Conservation (phyloP, 2,329 filamentous ascomycete genomes). For the Berkeleyomyces basicola region DNA sequence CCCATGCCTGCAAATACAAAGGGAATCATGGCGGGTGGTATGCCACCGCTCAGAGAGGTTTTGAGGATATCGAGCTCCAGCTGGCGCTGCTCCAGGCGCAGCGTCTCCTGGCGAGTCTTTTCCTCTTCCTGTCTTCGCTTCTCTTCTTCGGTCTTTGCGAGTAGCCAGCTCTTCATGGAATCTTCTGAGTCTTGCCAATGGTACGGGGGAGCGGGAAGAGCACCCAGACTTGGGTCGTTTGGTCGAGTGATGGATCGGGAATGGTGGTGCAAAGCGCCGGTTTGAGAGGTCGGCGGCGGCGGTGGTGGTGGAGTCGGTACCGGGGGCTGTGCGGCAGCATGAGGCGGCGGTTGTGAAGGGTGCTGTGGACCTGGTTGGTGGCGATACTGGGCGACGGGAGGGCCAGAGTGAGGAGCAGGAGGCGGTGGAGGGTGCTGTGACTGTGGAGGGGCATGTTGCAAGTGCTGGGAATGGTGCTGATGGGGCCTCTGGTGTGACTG, state of each 20-base stretch:
- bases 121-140: conserved; percentile 59
- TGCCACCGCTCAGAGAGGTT: conserved; percentile 50
- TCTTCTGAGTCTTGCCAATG: conserved; percentile 54
- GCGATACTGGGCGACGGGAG: neutral
- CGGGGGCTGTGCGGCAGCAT: neutral
- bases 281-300: conserved; percentile 10
- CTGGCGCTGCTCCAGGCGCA: conserved; percentile 54
- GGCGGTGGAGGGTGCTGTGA: conserved; percentile 19
- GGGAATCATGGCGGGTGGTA: conserved; percentile 59
- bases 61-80: conserved; percentile 58
- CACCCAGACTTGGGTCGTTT: conserved; percentile 24
- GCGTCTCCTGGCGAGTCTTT: conserved; percentile 44
- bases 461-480: conserved; percentile 8
- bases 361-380: neutral
- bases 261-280: conserved; percentile 11
- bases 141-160: conserved; percentile 58
- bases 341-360: neutral
- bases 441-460: neutral
- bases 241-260: conserved; percentile 14
- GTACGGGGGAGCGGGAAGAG: conserved; percentile 46
- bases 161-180: conserved; percentile 53
- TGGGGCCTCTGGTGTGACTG: conserved; percentile 22
- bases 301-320: conserved; percentile 13
- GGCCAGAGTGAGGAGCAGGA: conserved; percentile 17
- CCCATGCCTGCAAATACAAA: conserved; percentile 59